phyloP scores from a whole-genome alignment of 176 grass and related monocot genomes.

The Rhynchospora pubera region DNA sequence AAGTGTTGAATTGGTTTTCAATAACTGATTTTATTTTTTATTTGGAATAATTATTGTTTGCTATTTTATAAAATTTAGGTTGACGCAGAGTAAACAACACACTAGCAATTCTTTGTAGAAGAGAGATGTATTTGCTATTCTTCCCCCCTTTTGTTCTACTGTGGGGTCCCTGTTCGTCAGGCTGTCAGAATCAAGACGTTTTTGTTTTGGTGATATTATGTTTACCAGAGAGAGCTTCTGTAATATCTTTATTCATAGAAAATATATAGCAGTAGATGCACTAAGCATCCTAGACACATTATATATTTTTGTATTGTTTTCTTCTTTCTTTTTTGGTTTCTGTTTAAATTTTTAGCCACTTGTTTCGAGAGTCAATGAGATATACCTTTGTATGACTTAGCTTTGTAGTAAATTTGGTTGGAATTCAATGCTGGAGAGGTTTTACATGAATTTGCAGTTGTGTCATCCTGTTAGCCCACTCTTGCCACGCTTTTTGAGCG shows the following conservation, averaged over 20 bases:
- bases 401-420: constrained; percentile 16
- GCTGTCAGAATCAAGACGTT: constrained; percentile 7
- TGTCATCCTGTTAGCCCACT: not conserved
- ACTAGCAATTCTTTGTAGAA: constrained; percentile 26
- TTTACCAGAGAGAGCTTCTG: constrained; percentile 22
- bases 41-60: not conserved
- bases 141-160: constrained; percentile 1
- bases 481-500: not conserved
- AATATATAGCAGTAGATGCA: constrained; percentile 29
- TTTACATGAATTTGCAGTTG: not conserved
- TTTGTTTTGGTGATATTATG: constrained; percentile 24
- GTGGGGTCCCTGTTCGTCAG: constrained; percentile 6
- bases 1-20: not conserved
- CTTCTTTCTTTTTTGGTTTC: constrained; percentile 16
- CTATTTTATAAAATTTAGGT: constrained; percentile 12
- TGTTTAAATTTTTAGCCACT: constrained; percentile 7
- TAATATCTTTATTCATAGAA: constrained; percentile 33
- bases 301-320: constrained; percentile 3
- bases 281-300: constrained; percentile 14
- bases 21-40: not conserved
- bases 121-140: constrained; percentile 24
- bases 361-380: constrained; percentile 9
- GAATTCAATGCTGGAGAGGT: constrained; percentile 14
- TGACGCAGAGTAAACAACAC: constrained; percentile 20
- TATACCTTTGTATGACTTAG: constrained; percentile 15